A percentile compares a stretch with the other conserved stretches of the same genome.
phyloP scores from a whole-genome alignment of 2,329 filamentous ascomycete genomes.

The Colletotrichum higginsianum region DNA sequence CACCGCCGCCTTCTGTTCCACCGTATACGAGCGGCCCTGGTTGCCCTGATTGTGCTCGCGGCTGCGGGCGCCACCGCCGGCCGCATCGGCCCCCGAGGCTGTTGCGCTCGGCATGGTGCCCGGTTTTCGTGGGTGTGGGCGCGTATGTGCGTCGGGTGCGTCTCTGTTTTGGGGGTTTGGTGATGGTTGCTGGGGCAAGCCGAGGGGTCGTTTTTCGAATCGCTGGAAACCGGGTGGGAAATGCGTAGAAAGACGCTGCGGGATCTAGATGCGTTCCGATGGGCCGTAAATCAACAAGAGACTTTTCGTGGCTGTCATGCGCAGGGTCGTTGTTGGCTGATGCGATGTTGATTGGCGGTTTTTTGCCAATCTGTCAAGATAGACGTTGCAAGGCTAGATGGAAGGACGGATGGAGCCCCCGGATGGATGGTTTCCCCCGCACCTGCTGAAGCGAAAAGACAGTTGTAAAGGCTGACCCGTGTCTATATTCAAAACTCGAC shows the following conservation, averaged over 20 bases:
- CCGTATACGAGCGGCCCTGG: constrained; percentile 83
- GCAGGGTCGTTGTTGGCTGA: constrained; percentile 4
- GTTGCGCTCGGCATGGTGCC: constrained; percentile 63
- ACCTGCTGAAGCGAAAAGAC: background rate
- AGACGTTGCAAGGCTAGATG: constrained; percentile 31
- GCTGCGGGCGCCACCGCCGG: constrained; percentile 58
- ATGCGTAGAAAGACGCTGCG: background rate
- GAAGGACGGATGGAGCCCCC: constrained; percentile 21
- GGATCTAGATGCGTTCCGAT: background rate
- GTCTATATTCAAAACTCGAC: background rate
- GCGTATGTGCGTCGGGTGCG: background rate
- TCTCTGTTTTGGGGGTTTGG: background rate
- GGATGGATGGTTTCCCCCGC: constrained; percentile 29
- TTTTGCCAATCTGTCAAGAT: constrained; percentile 40
- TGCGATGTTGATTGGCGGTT: constrained; percentile 28
- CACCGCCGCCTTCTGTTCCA: constrained; percentile 93
- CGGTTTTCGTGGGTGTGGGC: background rate
- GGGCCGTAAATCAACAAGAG: background rate
- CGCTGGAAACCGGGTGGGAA: background rate
- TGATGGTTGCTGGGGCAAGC: constrained; percentile 17
- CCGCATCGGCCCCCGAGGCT: constrained; percentile 68
- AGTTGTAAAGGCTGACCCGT: background rate
- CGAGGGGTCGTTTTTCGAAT: constrained; percentile 7
- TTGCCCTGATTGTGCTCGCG: constrained; percentile 84
- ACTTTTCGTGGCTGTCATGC: constrained; percentile 9